Conservation (phyloP, 2,329 filamentous ascomycete genomes). For the Triangularia verruculosa region DNA sequence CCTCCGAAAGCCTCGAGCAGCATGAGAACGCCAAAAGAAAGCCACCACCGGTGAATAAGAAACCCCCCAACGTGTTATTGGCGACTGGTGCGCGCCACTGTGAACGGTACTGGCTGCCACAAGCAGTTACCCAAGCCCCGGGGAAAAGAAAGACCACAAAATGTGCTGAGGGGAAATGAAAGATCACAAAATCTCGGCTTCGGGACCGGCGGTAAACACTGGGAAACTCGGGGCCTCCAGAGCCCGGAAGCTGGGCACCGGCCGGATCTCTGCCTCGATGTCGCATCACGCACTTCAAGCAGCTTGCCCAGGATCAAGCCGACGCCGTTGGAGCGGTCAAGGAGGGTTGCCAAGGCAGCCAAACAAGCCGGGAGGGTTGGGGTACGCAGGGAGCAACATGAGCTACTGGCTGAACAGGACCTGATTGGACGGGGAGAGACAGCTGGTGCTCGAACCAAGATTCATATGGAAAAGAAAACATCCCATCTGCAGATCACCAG, state of each 20-base stretch:
- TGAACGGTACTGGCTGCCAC: not conserved
- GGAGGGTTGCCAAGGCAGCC: not conserved
- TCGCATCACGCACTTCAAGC: too few relatives aligned
- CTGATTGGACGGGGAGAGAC: not conserved
- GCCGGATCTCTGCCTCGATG: not conserved
- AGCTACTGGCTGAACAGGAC: not conserved
- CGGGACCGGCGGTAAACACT: not conserved
- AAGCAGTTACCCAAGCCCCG: not conserved
- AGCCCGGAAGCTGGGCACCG: not conserved
- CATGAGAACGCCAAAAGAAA: not conserved
- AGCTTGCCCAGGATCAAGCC: not conserved
- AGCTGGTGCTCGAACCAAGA: conserved; percentile 1
- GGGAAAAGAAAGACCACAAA: not conserved
- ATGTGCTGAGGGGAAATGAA: not conserved
- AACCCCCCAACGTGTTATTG: not conserved
- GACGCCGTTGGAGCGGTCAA: conserved; percentile 2
- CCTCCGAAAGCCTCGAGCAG: not conserved
- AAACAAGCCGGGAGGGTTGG: not conserved
- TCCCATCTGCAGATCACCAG: conserved; percentile 1
- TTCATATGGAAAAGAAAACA: not conserved
- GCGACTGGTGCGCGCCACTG: not conserved
- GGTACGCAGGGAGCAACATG: not conserved
- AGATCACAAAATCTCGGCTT: not conserved
- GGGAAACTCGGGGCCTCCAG: not conserved
- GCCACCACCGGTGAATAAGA: not conserved